A percentile compares a stretch with the other conserved stretches of the same genome.
phyloP scores from a whole-genome alignment of 495 filamentous ascomycete species.

The Terfezia boudieri region DNA sequence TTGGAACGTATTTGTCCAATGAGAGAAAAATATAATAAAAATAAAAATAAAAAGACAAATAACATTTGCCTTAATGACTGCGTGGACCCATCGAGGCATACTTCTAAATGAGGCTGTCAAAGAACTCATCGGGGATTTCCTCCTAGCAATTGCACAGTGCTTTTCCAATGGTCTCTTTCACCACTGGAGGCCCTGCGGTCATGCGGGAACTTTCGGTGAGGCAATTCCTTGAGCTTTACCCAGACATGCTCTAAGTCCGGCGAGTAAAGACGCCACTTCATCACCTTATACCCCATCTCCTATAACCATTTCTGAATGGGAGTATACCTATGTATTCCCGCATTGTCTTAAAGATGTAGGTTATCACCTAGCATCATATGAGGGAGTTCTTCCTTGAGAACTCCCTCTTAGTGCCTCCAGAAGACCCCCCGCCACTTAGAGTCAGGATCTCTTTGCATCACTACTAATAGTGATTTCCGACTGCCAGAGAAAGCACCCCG shows the following conservation, averaged over 20 bases:
- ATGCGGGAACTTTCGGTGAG: neutral
- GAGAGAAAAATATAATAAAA: too few species aligned
- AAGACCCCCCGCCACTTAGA: neutral
- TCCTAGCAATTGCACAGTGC: neutral
- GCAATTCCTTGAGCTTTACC: neutral
- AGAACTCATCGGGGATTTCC: neutral
- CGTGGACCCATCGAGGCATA: neutral
- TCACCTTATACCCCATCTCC: neutral
- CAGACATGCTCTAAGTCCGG: neutral
- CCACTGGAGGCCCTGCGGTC: neutral
- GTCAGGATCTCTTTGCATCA: neutral
- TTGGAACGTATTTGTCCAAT: too few species aligned
- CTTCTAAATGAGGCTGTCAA: neutral
- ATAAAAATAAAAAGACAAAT: too few species aligned
- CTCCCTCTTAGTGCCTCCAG: neutral
- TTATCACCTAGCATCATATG: neutral
- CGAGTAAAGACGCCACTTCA: too few species aligned
- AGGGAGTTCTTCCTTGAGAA: neutral
- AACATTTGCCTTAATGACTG: neutral
- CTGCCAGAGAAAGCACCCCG: neutral
- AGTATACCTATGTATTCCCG: neutral
- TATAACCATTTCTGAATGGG: neutral
- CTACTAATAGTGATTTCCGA: neutral
- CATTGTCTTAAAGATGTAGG: neutral
- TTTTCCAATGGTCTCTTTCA: neutral